Percentiles rank a stretch among this genome's conserved stretches.
Conservation (phyloP, 164 flowering plant species). For the Annona cherimola region DNA sequence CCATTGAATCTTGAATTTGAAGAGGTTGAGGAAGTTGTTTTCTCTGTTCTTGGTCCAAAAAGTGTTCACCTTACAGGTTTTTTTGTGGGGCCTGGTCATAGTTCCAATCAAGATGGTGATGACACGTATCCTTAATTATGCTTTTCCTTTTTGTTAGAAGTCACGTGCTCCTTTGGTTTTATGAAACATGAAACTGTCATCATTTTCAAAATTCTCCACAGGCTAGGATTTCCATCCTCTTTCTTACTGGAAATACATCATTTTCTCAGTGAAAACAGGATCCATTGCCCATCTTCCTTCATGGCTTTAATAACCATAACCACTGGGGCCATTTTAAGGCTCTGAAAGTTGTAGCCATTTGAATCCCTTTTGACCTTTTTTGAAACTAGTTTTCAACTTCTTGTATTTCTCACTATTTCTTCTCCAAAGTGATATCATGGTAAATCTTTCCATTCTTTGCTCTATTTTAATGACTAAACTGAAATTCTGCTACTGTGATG, state of each 20-base stretch:
- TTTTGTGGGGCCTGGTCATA: constrained; percentile 14
- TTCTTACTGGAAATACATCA: background rate
- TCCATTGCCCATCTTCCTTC: too few species aligned
- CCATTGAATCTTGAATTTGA: constrained; percentile 69
- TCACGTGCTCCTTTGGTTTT: background rate
- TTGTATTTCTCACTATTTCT: too few species aligned
- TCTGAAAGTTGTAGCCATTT: too few species aligned
- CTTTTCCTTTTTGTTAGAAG: background rate
- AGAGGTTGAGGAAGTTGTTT: constrained; percentile 53
- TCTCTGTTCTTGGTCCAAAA: constrained; percentile 69
- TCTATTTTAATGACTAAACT: too few species aligned
- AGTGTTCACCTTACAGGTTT: constrained; percentile 86
- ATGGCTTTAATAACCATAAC: too few species aligned
- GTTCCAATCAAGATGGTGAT: constrained; percentile 15
- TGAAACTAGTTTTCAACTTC: too few species aligned
- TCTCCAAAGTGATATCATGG: too few species aligned
- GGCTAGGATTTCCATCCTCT: background rate
- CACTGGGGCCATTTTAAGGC: too few species aligned
- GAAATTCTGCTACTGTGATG: too few species aligned
- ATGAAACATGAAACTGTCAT: background rate
- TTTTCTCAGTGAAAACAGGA: background rate
- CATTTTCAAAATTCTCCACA: background rate
- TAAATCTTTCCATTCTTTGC: too few species aligned
- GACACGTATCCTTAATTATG: constrained; percentile 52
- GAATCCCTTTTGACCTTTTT: too few species aligned